Evolutionary conservation across 2,329 filamentous ascomycete genomes (phyloP).

Genomic region (Ceratocystis colombiana): DNA sequence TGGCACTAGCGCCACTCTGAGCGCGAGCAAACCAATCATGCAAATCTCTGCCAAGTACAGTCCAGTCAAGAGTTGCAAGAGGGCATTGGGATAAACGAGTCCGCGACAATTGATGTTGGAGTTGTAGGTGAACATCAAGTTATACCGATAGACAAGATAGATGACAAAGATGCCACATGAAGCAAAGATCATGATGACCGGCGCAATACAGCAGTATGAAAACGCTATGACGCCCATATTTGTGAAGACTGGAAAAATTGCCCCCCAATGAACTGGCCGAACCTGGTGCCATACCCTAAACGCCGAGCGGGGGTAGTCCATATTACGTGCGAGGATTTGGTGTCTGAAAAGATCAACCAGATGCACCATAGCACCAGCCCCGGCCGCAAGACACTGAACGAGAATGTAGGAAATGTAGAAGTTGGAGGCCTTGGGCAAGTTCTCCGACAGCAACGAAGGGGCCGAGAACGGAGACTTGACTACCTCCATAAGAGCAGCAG

Average conservation of each 20-base stretch:
- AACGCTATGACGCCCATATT: constrained; percentile 74
- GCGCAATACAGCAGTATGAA: constrained; percentile 77
- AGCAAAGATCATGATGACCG: constrained; percentile 73
- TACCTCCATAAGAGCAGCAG: constrained; percentile 54
- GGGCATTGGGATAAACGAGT: constrained; percentile 72
- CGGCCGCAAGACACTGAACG: constrained; percentile 75
- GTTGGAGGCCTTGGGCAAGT: constrained; percentile 68
- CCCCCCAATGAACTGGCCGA: constrained; percentile 71
- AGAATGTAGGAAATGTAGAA: constrained; percentile 91
- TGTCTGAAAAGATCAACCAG: constrained; percentile 49
- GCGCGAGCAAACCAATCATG: constrained; percentile 72
- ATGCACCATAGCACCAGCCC: constrained; percentile 64
- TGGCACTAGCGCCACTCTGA: constrained; percentile 56
- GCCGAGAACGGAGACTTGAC: constrained; percentile 32
- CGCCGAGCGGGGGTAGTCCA: constrained; percentile 70
- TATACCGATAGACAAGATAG: constrained; percentile 83
- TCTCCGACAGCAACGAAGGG: constrained; percentile 48
- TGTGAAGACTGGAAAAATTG: constrained; percentile 68
- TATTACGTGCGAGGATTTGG: constrained; percentile 55
- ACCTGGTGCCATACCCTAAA: constrained; percentile 68
- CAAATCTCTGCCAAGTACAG: constrained; percentile 75
- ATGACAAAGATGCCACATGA: constrained; percentile 68
- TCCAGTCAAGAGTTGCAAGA: constrained; percentile 76
- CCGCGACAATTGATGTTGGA: constrained; percentile 78
- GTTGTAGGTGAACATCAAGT: constrained; percentile 78